Percentiles rank a stretch among this genome's conserved stretches.
Conservation (phyloP, 495 filamentous ascomycete genomes). For the Letharia columbiana region DNA sequence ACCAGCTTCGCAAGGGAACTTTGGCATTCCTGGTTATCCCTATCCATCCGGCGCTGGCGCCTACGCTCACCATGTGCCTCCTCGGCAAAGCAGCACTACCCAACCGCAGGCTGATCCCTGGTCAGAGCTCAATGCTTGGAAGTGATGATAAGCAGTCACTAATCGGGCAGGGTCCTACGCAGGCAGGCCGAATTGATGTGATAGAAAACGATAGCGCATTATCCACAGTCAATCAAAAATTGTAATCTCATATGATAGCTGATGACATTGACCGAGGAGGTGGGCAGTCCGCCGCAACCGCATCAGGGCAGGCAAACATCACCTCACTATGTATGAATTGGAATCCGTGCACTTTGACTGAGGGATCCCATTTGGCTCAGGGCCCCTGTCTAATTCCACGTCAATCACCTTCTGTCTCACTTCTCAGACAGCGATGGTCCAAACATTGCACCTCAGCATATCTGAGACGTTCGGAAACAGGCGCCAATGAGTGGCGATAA, state of each 20-base stretch:
- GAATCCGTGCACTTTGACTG: not conserved
- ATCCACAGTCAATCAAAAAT: not conserved
- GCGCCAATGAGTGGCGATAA: not conserved
- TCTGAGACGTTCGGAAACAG: not conserved
- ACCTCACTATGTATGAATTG: not conserved
- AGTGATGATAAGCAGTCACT: slow-evolving; percentile 37
- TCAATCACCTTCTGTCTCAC: not conserved
- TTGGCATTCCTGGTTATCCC: slow-evolving; percentile 36
- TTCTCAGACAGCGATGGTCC: not conserved
- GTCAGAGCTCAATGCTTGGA: slow-evolving; percentile 83
- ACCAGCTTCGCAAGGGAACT: slow-evolving; percentile 61
- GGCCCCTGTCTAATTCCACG: not conserved
- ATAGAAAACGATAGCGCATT: not conserved
- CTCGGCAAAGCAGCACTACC: slow-evolving; percentile 34
- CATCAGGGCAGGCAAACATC: not conserved
- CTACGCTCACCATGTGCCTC: slow-evolving; percentile 44
- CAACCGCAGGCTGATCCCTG: slow-evolving; percentile 64
- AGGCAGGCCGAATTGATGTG: too few relatives aligned
- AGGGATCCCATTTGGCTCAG: not conserved
- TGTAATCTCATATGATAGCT: not conserved
- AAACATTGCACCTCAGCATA: not conserved
- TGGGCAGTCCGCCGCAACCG: not conserved
- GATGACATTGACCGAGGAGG: not conserved
- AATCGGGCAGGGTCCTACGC: not conserved
- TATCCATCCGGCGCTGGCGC: slow-evolving; percentile 53